Base-by-base conservation (phyloP, 192 early-diverging fungal genomes). In the Coemansia sp. region DNA sequence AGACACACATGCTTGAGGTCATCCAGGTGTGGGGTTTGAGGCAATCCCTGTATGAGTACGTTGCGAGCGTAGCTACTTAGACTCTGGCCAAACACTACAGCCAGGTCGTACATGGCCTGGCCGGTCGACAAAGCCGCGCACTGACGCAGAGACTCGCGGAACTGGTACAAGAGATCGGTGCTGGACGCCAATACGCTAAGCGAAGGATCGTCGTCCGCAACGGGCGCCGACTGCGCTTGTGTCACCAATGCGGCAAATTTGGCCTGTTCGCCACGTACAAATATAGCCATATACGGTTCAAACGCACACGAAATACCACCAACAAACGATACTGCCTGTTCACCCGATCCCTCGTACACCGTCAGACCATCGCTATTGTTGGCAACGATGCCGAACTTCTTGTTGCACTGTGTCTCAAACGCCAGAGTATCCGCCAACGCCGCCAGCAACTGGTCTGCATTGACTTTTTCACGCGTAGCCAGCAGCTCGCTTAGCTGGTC, bases 111-210 rank as follows among this genome's bases (percentile, higher is more conserved):
- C 71, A 99, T 92, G 1, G 97, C 90, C 67, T 94, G 89, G 60
- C 91, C 87, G 0, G 91, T 92, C 3, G 94, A 94, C 48, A 98
- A 76, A 59, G 91, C 90, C 0, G 94, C 88, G 68, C 92, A 96
- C 65, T 93, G 91, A 12, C 87, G 87, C 20, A 99, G 74, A 3
- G 96, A 91, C 67, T 96, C 91, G 20, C 93, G 90, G 85, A 97
- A 98, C 67, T 88, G 92, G 66, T 91, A 87, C 80, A 98, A 95
- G 43, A 99, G 85, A 51, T 99, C 97, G 0, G 93, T 95, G 72
- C 91, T 91, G 5, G 96, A 97, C 8, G 90, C 85, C 36, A 97
- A 65, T 3, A 99, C 94, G 2, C 86, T 79, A 15, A 87, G 71
- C 36, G 61, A 66, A 59, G 88, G 85, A 52, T 89, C 90, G 33